Percentiles rank a stretch among this genome's conserved stretches.
phyloP scores from a whole-genome alignment of 257 asterid species.

The Solanum chaucha region DNA sequence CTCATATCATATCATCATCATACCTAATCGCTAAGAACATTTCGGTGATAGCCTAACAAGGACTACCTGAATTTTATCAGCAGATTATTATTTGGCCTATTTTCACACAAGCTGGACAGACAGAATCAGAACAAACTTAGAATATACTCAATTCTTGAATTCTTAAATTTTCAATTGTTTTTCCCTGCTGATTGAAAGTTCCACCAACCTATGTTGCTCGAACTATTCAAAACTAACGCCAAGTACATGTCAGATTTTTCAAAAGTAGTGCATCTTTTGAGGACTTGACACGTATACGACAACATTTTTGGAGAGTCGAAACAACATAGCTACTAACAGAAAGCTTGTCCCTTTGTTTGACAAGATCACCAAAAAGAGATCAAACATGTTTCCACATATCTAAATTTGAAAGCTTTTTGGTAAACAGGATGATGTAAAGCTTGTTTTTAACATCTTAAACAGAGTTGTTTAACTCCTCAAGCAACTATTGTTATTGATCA shows the following conservation, averaged over 20 bases:
- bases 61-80: neutral
- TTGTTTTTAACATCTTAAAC: neutral
- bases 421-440: neutral
- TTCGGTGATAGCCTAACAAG: neutral
- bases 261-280: neutral
- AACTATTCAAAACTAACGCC: neutral
- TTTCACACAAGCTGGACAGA: neutral
- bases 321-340: neutral
- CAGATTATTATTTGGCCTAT: neutral
- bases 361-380: neutral
- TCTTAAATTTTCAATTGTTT: neutral
- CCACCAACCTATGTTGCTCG: neutral
- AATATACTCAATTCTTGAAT: neutral
- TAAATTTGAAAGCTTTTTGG: neutral
- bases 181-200: neutral
- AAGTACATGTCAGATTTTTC: neutral
- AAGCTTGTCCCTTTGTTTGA: neutral
- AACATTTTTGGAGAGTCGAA: neutral
- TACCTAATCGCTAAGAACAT: neutral
- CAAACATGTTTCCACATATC: neutral
- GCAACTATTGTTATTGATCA: neutral
- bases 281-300: neutral
- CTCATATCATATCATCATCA: neutral
- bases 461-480: neutral
- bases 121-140: neutral